These are phyloP conservation scores for Phtheirospermum japonicum DNA, from an alignment of 257 asterid genomes.

Conservation along the genomic window DNA sequence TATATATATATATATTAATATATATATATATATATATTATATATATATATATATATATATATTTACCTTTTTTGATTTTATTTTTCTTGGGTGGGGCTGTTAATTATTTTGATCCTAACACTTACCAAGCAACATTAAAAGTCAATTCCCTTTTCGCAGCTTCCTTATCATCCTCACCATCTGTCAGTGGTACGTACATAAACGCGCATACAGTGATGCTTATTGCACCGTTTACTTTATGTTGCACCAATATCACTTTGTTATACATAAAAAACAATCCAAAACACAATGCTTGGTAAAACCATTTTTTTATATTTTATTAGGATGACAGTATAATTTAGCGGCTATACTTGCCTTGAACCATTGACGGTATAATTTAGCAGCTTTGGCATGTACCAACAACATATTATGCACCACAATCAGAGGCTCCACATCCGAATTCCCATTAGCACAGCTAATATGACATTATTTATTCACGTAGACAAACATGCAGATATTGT, in stretches of 20 bases:
- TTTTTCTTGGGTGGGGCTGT: too few relatives aligned
- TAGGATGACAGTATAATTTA: not conserved
- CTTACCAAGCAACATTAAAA: slow-evolving; percentile 69
- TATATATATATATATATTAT: too few relatives aligned
- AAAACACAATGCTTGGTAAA: too few relatives aligned
- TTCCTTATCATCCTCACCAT: slow-evolving; percentile 41
- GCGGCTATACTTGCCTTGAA: slow-evolving; percentile 47
- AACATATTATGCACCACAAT: slow-evolving; percentile 56
- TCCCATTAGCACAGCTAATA: slow-evolving; percentile 60
- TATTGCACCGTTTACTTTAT: slow-evolving; percentile 47
- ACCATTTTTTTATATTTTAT: not conserved
- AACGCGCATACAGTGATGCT: slow-evolving; percentile 44
- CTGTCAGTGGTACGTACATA: slow-evolving; percentile 55
- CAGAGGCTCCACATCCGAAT: slow-evolving; percentile 77
- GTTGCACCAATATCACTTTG: slow-evolving; percentile 31
- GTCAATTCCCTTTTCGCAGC: slow-evolving; percentile 70
- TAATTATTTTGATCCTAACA: not conserved
- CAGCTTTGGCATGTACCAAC: slow-evolving; percentile 75
- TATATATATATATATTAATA: too few relatives aligned
- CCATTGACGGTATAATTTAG: slow-evolving; percentile 47
- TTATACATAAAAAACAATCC: too few relatives aligned
- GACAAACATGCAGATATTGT: too few relatives aligned
- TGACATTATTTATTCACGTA: too few relatives aligned
- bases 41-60: too few relatives aligned
- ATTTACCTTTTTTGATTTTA: too few relatives aligned